Evolutionary conservation across 495 filamentous ascomycete genomes (phyloP), one percentile per base, ranked within the genome.

Genomic region (Sordaria brevicollis): DNA sequence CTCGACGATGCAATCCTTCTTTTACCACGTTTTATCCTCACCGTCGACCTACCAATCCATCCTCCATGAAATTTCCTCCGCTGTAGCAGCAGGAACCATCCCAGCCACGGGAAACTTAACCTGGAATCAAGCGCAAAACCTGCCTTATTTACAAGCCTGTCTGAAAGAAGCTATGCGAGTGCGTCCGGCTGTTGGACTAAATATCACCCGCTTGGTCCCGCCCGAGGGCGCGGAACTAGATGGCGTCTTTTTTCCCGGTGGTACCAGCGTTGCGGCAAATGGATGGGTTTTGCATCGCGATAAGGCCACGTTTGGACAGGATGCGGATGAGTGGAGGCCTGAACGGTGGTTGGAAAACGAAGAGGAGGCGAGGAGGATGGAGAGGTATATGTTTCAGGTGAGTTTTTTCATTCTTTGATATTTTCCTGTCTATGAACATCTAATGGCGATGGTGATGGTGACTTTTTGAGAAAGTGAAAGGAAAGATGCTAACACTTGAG

Each of bases 161-260:
- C 83, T 92, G 67, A 90, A 89, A 73, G 90, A 92, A 77, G 83
- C 86, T 5, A 85, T 90, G 76, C 86, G 89, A 38, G 74, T 90
- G n/a, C 84, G 89, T 11, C 89, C 90, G 2, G 84, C 90, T 2
- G 83, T 87, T 10, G 86, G 86, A 4, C 72, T 89, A 2, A 80
- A 86, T 67, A 81, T 88, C 34, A 82, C 86, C 19, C 82, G 88
- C 0, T 74, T 84, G 3, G 85, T 83, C 0, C 85, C 85, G 0
- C 77, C 82, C 5, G 87, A 84, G 68, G 87, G 87, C 33, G 79
- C 86, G 37, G 82, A 80, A 68, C 76, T 89, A 9, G 83, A 88
- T 66, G 84, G 85, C 4, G 75, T 79, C 1, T 83, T 82, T 72
- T 79, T 90, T 67, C 88, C 88, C 0, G 83, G 79, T 2, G 83